These are phyloP conservation scores for Hypoxylon sp. DNA, from an alignment of 2,329 filamentous ascomycete genomes.

Conservation along the genomic window DNA sequence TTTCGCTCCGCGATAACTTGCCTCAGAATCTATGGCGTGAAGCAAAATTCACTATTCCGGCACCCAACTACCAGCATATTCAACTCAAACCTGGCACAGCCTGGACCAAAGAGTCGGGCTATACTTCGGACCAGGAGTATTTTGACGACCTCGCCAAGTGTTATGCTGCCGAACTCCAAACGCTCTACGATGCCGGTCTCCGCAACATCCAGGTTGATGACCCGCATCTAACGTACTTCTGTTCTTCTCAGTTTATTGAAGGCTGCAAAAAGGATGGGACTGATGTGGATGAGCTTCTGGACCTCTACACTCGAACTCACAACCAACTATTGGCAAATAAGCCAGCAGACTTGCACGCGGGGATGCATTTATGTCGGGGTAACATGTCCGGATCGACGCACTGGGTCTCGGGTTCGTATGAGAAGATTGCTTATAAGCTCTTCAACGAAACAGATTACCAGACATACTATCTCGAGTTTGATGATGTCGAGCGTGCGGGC, in stretches of 20 bases:
- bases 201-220: constrained; percentile 70
- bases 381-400: constrained; percentile 65
- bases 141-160: constrained; percentile 68
- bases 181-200: constrained; percentile 67
- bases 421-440: constrained; percentile 65
- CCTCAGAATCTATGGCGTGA: constrained; percentile 71
- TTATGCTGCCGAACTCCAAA: constrained; percentile 66
- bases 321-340: constrained; percentile 69
- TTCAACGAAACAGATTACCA: constrained; percentile 65
- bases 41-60: constrained; percentile 74
- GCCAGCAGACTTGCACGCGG: constrained; percentile 71
- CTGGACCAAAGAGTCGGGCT: constrained; percentile 63
- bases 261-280: constrained; percentile 70
- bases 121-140: constrained; percentile 66
- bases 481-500: constrained; percentile 63
- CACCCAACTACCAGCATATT: constrained; percentile 76
- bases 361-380: constrained; percentile 72
- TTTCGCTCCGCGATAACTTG: constrained; percentile 59
- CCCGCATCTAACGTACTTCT: constrained; percentile 71
- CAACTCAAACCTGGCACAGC: constrained; percentile 69
- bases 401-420: constrained; percentile 67
- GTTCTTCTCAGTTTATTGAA: constrained; percentile 68
- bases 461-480: constrained; percentile 69
- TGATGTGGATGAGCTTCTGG: constrained; percentile 67
- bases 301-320: constrained; percentile 74